Conservation (phyloP, 2,329 filamentous ascomycete genomes). For the Aspergillaceae sp. region DNA sequence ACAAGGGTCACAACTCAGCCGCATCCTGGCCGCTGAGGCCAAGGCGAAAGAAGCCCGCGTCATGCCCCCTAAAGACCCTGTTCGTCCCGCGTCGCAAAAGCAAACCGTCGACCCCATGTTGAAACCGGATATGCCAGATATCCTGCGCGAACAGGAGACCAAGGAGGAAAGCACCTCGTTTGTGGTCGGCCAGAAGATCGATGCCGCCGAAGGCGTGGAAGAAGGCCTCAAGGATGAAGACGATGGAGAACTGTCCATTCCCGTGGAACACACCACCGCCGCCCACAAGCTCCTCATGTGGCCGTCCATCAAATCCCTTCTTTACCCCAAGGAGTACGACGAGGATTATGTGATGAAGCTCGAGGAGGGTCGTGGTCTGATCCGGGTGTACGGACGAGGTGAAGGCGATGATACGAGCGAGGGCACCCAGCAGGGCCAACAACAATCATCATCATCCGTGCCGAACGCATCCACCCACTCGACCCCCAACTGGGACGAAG, state of each 20-base stretch:
- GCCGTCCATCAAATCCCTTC: constrained; percentile 58
- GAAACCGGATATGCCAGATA: constrained; percentile 16
- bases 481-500: constrained; percentile 18
- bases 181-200: constrained; percentile 3
- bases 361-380: constrained; percentile 63
- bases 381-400: constrained; percentile 69
- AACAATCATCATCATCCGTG: constrained; percentile 31
- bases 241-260: constrained; percentile 59
- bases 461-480: constrained; percentile 5
- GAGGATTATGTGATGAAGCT: constrained; percentile 66
- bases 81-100: constrained; percentile 4
- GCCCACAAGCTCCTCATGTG: constrained; percentile 72
- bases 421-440: constrained; percentile 11
- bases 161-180: constrained; percentile 7
- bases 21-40: constrained; percentile 1
- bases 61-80: constrained; percentile 2
- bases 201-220: constrained; percentile 2
- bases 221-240: constrained; percentile 16
- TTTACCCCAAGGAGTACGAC: constrained; percentile 48
- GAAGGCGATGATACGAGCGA: constrained; percentile 59
- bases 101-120: constrained; percentile 10
- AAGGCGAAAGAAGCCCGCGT: constrained; percentile 2
- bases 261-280: constrained; percentile 81
- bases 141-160: constrained; percentile 6
- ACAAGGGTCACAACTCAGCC: constrained; percentile 8